Evolutionary conservation across 140 eudicot species (phyloP), one percentile per base, ranked within the genome.

Genomic region (Cichorium intybus): DNA sequence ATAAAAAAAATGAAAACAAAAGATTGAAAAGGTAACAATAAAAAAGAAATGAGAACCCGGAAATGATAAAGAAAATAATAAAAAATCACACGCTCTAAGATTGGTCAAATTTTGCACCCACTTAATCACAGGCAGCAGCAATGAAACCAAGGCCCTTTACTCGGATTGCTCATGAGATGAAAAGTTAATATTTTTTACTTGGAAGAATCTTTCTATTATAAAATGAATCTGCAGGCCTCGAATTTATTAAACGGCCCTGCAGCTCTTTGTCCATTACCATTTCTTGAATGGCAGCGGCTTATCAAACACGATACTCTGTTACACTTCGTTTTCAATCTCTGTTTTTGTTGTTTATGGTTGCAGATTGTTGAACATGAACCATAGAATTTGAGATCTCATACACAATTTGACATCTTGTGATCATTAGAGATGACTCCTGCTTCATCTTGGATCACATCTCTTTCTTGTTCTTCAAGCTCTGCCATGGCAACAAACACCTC

Each of bases 401-500:
- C 24, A 31, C 8, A 60, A 23, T 16, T 23, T 51, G 24, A 51
- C 57, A 54, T 28, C 22, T 6, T 24, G 14, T 63, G 28, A 3
- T 10, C 1, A 4, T 24, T 49, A 29, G 20, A 46, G 9, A 66
- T 66, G 74, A 66, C 18, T 46, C 34, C 48, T 7, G 5, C 34
- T 50, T 46, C 64, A 5, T 61, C 20, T 43, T 43, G 49, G 16
- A 18, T 63, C 28, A 52, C 56, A 52, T 71, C 64, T 37, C 64
- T 37, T 0, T 39, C 52, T 12, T 62, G 62, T 49, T 39, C 63
- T 52, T 62, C 37, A 72, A 18, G 6, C 35, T 62, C 65, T 20
- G 7, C 71, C 26, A 63, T 56, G 24, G 52, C 39, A 16, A 57
- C 26, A 58, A 58, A 20, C 73, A 24, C 61, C 23, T 56, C 67